phyloP scores from a whole-genome alignment of 2,329 filamentous ascomycete species.

The Alternaria solani region DNA sequence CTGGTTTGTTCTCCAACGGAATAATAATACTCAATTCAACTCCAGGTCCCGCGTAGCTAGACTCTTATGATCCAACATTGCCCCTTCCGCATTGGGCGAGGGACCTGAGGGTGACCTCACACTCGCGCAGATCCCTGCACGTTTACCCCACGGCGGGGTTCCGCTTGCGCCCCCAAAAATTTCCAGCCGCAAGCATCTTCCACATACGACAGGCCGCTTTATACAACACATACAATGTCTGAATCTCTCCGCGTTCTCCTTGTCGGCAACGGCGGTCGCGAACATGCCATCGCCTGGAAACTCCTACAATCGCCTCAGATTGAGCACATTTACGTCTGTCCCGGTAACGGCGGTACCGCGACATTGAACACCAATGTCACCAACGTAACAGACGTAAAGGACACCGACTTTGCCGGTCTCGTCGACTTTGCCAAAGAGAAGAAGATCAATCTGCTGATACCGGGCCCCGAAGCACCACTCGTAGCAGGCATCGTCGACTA shows the following conservation, averaged over 20 bases:
- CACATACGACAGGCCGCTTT: slow-evolving; percentile 5
- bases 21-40: background rate
- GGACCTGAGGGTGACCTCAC: slow-evolving; percentile 21
- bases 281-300: slow-evolving; percentile 96
- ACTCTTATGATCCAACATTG: background rate
- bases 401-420: slow-evolving; percentile 79
- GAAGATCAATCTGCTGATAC: slow-evolving; percentile 81
- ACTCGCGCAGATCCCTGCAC: slow-evolving; percentile 18
- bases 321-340: slow-evolving; percentile 72
- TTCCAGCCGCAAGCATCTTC: slow-evolving; percentile 16
- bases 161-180: slow-evolving; percentile 22
- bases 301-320: slow-evolving; percentile 82
- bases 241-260: slow-evolving; percentile 68
- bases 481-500: slow-evolving; percentile 88
- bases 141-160: slow-evolving; percentile 32
- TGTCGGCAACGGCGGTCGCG: slow-evolving; percentile 91
- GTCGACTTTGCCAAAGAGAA: slow-evolving; percentile 78
- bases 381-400: slow-evolving; percentile 74
- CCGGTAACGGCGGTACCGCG: slow-evolving; percentile 82
- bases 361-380: slow-evolving; percentile 60
- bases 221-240: slow-evolving; percentile 29
- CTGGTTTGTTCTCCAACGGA: background rate
- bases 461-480: slow-evolving; percentile 91
- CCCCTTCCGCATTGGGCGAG: background rate
- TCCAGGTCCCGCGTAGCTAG: too few species aligned